These are phyloP conservation scores for Starmerella cellae DNA, from an alignment of 805 yeast genomes.

Conservation along the genomic window DNA sequence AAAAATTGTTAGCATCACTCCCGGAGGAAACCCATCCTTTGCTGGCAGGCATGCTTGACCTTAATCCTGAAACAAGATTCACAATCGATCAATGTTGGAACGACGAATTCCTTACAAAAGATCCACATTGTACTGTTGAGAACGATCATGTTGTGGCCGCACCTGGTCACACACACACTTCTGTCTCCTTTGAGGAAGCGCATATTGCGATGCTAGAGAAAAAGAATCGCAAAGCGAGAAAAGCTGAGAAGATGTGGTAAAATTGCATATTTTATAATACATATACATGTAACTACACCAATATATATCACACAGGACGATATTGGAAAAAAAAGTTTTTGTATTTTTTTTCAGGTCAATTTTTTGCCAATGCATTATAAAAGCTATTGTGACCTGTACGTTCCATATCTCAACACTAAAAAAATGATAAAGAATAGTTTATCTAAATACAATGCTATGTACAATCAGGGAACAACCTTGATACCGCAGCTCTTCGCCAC, in stretches of 20 bases:
- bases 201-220: conserved; percentile 88
- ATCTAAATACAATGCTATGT: no score
- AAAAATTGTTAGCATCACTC: conserved; percentile 50
- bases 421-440: no score
- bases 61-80: conserved; percentile 49
- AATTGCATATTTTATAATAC: neutral
- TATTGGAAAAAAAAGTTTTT: neutral
- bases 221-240: conserved; percentile 43
- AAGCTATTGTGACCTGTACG: no score
- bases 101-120: conserved; percentile 45
- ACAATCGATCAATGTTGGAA: conserved; percentile 43
- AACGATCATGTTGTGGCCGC: conserved; percentile 31
- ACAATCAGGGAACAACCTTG: conserved; percentile 47
- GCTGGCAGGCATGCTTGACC: conserved; percentile 51
- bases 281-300: neutral
- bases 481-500: conserved; percentile 88
- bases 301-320: neutral
- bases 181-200: conserved; percentile 85
- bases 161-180: conserved; percentile 65
- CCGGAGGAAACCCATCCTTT: conserved; percentile 56
- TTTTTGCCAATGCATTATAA: no score
- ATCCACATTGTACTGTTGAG: conserved; percentile 52
- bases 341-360: no score
- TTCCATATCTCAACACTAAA: no score
- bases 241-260: conserved; percentile 34